Evolutionary conservation across 2,329 filamentous ascomycete genomes (phyloP).

Genomic region (Pleomassaria siparia): DNA sequence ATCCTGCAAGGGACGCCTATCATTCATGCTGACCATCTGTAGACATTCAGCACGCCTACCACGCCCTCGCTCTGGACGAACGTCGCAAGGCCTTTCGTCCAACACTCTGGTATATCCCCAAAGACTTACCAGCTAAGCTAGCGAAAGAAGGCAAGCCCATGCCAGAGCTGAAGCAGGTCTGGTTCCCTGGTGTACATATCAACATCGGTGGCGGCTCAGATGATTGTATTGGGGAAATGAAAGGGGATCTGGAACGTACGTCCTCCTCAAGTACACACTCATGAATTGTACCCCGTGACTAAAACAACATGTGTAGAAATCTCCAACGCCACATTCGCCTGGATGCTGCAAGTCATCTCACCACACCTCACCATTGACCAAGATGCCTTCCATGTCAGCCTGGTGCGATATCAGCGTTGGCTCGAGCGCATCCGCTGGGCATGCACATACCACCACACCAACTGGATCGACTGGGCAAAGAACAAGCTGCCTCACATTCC

Average conservation of each 20-base stretch:
- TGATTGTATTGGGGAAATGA: constrained; percentile 31
- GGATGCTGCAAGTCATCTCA: constrained; percentile 58
- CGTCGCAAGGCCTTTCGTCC: constrained; percentile 55
- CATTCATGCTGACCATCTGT: constrained; percentile 38
- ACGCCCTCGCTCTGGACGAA: constrained; percentile 58
- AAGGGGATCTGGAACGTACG: constrained; percentile 37
- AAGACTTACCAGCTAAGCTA: constrained; percentile 36
- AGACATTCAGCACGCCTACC: constrained; percentile 56
- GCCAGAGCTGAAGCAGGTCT: constrained; percentile 52
- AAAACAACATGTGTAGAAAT: constrained; percentile 27
- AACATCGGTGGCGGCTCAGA: constrained; percentile 53
- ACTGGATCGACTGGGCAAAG: constrained; percentile 13
- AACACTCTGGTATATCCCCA: constrained; percentile 52
- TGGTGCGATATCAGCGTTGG: constrained; percentile 44
- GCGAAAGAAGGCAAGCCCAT: constrained; percentile 15
- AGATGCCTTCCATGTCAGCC: constrained; percentile 44
- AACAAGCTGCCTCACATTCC: constrained; percentile 24
- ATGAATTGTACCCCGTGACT: too few species aligned
- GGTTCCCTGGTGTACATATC: constrained; percentile 57
- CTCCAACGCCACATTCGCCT: constrained; percentile 54
- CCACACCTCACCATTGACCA: constrained; percentile 50
- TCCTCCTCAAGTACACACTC: background rate
- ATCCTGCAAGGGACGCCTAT: constrained; percentile 1
- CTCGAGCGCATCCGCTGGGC: constrained; percentile 27
- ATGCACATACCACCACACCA: constrained; percentile 34